Conservation (phyloP, 345 rosid species). For the Clausena lansium region DNA sequence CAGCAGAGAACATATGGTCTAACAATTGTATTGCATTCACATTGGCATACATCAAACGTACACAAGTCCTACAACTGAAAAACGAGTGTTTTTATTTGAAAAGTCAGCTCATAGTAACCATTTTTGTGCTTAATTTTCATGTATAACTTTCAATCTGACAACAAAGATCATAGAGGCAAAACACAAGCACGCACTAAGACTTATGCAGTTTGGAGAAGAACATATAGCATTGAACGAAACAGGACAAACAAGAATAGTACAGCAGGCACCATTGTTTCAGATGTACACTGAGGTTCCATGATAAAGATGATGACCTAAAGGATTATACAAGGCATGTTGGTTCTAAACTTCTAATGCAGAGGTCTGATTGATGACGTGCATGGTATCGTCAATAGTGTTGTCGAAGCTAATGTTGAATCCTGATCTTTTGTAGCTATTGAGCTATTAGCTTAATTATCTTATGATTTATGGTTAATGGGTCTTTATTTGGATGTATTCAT, state of each 20-base stretch:
- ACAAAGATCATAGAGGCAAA: background rate
- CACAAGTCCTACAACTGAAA: background rate
- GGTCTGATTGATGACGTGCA: background rate
- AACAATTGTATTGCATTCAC: background rate
- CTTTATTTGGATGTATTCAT: background rate
- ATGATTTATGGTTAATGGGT: background rate
- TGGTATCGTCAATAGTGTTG: background rate
- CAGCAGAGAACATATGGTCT: background rate
- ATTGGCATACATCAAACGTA: background rate
- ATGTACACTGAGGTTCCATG: background rate
- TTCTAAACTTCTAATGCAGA: conserved; percentile 7
- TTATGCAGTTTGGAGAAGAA: background rate
- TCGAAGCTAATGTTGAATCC: background rate
- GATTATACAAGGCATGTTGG: background rate
- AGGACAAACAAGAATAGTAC: background rate
- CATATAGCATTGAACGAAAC: background rate
- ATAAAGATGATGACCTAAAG: background rate
- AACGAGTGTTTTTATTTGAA: background rate
- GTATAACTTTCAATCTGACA: background rate
- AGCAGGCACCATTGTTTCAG: background rate
- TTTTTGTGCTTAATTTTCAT: background rate
- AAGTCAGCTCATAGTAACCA: background rate
- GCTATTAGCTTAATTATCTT: background rate
- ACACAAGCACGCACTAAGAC: background rate
- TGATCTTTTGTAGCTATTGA: background rate